These are phyloP conservation scores for Claviceps purpurea DNA, from an alignment of 2,329 filamentous ascomycete species.

Conservation along the genomic window DNA sequence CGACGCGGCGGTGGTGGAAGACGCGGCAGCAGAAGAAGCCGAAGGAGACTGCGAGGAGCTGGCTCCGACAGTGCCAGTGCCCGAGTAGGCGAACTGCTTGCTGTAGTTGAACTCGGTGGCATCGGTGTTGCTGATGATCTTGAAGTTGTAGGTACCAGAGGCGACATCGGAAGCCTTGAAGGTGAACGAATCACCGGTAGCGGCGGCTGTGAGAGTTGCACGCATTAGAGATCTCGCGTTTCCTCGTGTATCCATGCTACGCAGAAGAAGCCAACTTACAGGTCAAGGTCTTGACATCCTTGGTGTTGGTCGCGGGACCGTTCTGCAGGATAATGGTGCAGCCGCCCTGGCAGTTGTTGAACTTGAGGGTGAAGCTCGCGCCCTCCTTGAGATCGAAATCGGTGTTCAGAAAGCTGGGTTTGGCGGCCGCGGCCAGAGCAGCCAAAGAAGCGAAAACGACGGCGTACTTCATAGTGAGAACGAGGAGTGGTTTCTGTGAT, in stretches of 20 bases:
- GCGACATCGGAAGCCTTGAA: conserved; percentile 16
- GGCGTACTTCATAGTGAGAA: conserved; percentile 24
- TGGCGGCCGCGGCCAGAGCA: conserved; percentile 15
- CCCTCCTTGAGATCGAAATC: conserved; percentile 16
- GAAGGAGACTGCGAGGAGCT: background rate
- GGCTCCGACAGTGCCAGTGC: conserved; percentile 9
- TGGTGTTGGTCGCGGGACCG: conserved; percentile 15
- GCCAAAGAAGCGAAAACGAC: conserved; percentile 17
- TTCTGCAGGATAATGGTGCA: conserved; percentile 24
- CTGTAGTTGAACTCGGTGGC: conserved; percentile 19
- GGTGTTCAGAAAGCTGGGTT: conserved; percentile 20
- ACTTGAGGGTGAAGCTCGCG: conserved; percentile 20
- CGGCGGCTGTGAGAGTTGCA: conserved; percentile 7
- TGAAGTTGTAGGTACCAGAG: conserved; percentile 21
- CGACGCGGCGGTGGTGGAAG: conserved; percentile 2
- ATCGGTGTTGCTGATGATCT: conserved; percentile 17
- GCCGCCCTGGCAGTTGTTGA: conserved; percentile 16
- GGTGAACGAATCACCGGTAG: conserved; percentile 14
- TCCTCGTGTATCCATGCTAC: background rate
- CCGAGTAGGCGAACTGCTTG: conserved; percentile 17
- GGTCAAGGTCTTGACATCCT: conserved; percentile 18
- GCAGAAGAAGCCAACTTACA: conserved; percentile 12
- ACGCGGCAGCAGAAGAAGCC: conserved; percentile 4
- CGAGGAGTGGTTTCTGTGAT: too few relatives aligned
- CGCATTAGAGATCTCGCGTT: background rate